Evolutionary conservation across 805 yeast genomes (phyloP).

Genomic region (Schwanniomyces pseudopolymorphus): DNA sequence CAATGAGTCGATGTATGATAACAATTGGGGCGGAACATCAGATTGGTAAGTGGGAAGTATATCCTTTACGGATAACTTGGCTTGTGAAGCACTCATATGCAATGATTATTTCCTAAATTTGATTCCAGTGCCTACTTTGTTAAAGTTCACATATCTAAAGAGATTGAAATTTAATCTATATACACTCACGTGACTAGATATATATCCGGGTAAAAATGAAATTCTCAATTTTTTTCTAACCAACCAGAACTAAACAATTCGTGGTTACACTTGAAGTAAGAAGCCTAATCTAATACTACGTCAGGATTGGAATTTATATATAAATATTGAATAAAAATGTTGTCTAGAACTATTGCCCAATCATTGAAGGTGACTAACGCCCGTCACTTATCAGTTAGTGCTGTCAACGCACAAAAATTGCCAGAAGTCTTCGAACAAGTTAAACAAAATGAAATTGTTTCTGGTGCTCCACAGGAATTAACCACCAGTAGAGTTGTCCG

Average conservation of each 20-base stretch:
- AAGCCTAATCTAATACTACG: background rate
- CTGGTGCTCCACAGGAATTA: slow-evolving; percentile 77
- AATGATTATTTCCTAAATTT: background rate
- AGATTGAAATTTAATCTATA: background rate
- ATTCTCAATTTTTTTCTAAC: slow-evolving; percentile 11
- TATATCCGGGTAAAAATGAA: slow-evolving; percentile 18
- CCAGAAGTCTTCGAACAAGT: slow-evolving; percentile 24
- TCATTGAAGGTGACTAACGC: slow-evolving; percentile 8
- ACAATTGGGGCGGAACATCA: slow-evolving; percentile 42
- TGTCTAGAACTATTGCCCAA: slow-evolving; percentile 22
- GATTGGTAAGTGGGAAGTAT: slow-evolving; percentile 49
- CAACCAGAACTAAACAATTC: slow-evolving; percentile 24
- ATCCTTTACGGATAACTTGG: slow-evolving; percentile 42
- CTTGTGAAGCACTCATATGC: slow-evolving; percentile 17
- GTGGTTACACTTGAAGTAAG: background rate
- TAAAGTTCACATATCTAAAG: too few relatives aligned
- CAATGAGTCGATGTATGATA: slow-evolving; percentile 42
- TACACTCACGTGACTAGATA: background rate
- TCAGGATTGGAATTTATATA: background rate
- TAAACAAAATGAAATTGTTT: slow-evolving; percentile 55
- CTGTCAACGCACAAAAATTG: slow-evolving; percentile 16
- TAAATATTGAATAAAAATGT: slow-evolving; percentile 13
- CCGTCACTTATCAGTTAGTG: slow-evolving; percentile 25
- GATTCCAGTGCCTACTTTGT: too few relatives aligned
- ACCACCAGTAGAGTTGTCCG: slow-evolving; percentile 64